Percentiles rank a stretch among this genome's conserved stretches.
These are phyloP conservation scores for Solanum virginianum DNA, from an alignment of 257 asterid species.

Conservation along the genomic window DNA sequence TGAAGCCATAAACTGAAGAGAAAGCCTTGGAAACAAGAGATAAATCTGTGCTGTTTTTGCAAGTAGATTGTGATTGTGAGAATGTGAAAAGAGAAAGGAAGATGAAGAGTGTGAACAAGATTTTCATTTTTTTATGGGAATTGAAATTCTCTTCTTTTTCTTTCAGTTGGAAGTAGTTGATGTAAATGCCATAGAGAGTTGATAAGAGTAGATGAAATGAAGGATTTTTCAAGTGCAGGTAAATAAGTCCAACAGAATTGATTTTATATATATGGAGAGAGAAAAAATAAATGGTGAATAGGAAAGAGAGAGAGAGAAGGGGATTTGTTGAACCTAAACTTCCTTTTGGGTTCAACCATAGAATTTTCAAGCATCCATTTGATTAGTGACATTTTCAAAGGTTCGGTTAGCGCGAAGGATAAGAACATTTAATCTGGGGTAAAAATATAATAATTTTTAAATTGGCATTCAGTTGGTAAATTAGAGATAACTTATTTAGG, in stretches of 20 bases:
- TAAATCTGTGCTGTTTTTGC: conserved; percentile 30
- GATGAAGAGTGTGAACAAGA: conserved; percentile 17
- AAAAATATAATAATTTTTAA: no score
- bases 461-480: no score
- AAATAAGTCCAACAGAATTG: background rate
- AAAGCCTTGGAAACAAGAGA: conserved; percentile 46
- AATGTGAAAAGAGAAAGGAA: conserved; percentile 18
- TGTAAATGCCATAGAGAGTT: background rate
- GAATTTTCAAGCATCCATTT: background rate
- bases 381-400: background rate
- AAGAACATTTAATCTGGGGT: fast-evolving
- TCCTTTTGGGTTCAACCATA: background rate
- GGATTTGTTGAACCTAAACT: background rate
- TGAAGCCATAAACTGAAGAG: conserved; percentile 62
- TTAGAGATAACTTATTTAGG: no score
- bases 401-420: no score
- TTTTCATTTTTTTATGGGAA: conserved; percentile 10
- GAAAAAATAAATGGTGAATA: background rate
- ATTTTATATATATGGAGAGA: background rate
- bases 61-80: conserved; percentile 17
- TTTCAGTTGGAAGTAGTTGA: background rate
- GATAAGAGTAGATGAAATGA: background rate
- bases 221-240: background rate
- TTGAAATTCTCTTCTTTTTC: background rate
- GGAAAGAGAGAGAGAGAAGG: background rate